Percentiles rank a stretch among this genome's conserved stretches.
These are phyloP conservation scores for Skeletonema tropicum DNA, from an alignment of 108 stramenopile species.

Conservation along the genomic window DNA sequence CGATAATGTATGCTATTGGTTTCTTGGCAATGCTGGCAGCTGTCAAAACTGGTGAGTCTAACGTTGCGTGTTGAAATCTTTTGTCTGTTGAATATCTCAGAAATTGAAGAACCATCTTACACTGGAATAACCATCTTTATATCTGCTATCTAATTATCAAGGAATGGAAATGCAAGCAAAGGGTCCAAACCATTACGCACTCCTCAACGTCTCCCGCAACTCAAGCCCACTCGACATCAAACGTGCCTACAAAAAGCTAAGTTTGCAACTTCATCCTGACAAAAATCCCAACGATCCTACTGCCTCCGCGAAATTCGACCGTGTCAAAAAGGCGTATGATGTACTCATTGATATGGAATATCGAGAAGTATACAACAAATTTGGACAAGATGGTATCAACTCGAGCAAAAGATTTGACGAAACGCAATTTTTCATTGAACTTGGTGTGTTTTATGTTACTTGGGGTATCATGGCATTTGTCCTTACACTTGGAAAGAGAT, in stretches of 20 bases:
- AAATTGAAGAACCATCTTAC: background rate
- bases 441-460: constrained; percentile 91
- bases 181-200: constrained; percentile 91
- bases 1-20: constrained; percentile 93
- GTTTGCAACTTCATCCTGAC: constrained; percentile 96
- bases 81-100: background rate
- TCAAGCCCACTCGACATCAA: constrained; percentile 95
- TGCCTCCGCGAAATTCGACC: constrained; percentile 92
- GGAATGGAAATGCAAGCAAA: constrained; percentile 86
- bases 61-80: background rate
- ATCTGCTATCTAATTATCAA: constrained; percentile 6
- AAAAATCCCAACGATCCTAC: constrained; percentile 90
- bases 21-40: constrained; percentile 91
- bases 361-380: constrained; percentile 97
- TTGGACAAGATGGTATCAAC: constrained; percentile 90
- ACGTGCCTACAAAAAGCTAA: constrained; percentile 93
- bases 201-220: constrained; percentile 79
- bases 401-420: constrained; percentile 89
- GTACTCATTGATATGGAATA: constrained; percentile 95
- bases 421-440: constrained; percentile 84
- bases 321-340: constrained; percentile 91
- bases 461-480: constrained; percentile 96
- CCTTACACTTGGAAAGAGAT: constrained; percentile 91
- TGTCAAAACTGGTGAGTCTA: constrained; percentile 90
- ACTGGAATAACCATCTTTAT: background rate